Percentiles rank a stretch among this genome's conserved stretches.
These are phyloP conservation scores for Leccinum longicurvipes DNA, from an alignment of 768 basidiomycete species.

Conservation along the genomic window DNA sequence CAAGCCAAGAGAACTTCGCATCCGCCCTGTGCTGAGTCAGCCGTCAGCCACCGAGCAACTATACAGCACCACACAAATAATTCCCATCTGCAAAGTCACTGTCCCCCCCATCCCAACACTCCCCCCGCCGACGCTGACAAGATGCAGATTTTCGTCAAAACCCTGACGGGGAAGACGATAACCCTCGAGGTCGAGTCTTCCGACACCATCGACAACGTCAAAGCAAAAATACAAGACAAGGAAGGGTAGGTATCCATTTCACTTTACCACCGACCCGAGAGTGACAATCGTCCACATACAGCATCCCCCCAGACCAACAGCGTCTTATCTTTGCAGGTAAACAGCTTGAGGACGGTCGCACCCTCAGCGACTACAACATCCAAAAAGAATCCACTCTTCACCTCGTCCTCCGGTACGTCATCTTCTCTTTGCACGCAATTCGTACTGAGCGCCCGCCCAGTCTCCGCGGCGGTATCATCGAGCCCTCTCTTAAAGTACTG, in stretches of 20 bases:
- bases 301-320: conserved; percentile 27
- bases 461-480: conserved; percentile 80
- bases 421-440: too few relatives aligned
- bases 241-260: conserved; percentile 47
- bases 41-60: conserved; percentile 29
- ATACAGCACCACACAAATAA: conserved; percentile 24
- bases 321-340: conserved; percentile 73
- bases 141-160: conserved; percentile 81
- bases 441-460: conserved; percentile 7
- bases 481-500: conserved; percentile 96
- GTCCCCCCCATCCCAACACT: background rate
- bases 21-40: background rate
- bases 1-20: background rate
- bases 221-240: conserved; percentile 54
- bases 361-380: conserved; percentile 95
- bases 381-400: conserved; percentile 98
- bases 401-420: conserved; percentile 83
- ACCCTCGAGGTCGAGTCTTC: conserved; percentile 31
- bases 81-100: conserved; percentile 19
- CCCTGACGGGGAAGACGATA: conserved; percentile 59
- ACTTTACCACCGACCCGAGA: rapidly evolving
- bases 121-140: conserved; percentile 13
- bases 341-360: conserved; percentile 97
- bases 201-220: conserved; percentile 29
- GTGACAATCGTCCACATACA: conserved; percentile 30